These are phyloP conservation scores for Candida michaelii DNA, from an alignment of 805 yeast species.

Conservation along the genomic window DNA sequence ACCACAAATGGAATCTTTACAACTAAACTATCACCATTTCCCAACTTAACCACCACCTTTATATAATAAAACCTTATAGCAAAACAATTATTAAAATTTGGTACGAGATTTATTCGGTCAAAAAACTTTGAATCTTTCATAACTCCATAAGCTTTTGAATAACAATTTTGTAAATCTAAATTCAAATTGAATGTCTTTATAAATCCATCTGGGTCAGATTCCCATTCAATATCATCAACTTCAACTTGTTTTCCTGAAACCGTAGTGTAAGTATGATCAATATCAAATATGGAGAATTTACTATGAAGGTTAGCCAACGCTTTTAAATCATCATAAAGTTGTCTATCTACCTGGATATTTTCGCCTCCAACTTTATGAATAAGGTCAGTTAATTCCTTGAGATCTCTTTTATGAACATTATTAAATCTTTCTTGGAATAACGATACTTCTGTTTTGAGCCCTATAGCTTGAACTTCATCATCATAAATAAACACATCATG, in stretches of 20 bases:
- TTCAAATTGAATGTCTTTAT: slow-evolving; percentile 30
- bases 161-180: slow-evolving; percentile 29
- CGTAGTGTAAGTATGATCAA: not conserved
- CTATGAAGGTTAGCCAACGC: slow-evolving; percentile 33
- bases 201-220: slow-evolving; percentile 11
- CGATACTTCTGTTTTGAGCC: slow-evolving; percentile 24
- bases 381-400: slow-evolving; percentile 25
- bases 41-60: slow-evolving; percentile 28
- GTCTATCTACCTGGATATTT: slow-evolving; percentile 32
- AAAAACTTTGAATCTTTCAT: slow-evolving; percentile 19
- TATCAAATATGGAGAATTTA: slow-evolving; percentile 32
- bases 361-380: slow-evolving; percentile 38
- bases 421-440: slow-evolving; percentile 35
- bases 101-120: slow-evolving; percentile 36
- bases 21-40: slow-evolving; percentile 28
- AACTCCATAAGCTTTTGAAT: slow-evolving; percentile 25
- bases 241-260: slow-evolving; percentile 3
- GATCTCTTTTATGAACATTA: slow-evolving; percentile 24
- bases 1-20: slow-evolving; percentile 38
- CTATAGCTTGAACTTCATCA: slow-evolving; percentile 25
- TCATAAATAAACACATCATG: slow-evolving; percentile 41
- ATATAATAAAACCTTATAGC: slow-evolving; percentile 37
- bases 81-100: slow-evolving; percentile 39
- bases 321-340: slow-evolving; percentile 36
- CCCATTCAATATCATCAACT: slow-evolving; percentile 33